phyloP scores from a whole-genome alignment of 176 grass and related monocot genomes.

The Melocanna baccifera region DNA sequence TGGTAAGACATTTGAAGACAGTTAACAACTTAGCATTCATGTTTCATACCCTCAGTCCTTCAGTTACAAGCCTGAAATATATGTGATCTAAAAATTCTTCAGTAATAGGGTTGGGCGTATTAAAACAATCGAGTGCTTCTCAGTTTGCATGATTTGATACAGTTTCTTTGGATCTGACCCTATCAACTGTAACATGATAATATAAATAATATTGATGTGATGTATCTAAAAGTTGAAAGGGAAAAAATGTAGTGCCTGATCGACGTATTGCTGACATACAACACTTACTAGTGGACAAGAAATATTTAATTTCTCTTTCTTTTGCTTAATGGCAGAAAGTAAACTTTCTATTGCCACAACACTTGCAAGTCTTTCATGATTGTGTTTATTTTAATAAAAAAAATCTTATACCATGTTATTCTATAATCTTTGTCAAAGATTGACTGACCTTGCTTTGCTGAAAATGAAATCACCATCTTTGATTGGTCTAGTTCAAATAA shows the following conservation, averaged over 20 bases:
- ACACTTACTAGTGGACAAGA: not conserved
- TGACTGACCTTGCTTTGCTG: not conserved
- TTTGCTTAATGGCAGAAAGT: slow-evolving; percentile 1
- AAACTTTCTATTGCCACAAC: not conserved
- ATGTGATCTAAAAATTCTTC: not conserved
- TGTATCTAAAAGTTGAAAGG: not conserved
- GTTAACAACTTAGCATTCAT: not conserved
- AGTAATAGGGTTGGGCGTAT: not conserved
- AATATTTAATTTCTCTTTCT: not conserved
- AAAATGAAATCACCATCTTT: not conserved
- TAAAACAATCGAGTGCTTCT: not conserved
- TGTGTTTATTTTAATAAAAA: not conserved
- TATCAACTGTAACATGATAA: slow-evolving; percentile 18
- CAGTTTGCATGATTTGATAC: slow-evolving; percentile 18
- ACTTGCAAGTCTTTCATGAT: not conserved
- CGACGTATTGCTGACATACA: not conserved
- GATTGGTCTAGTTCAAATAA: not conserved
- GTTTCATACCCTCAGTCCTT: not conserved
- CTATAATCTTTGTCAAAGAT: not conserved
- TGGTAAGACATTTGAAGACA: slow-evolving; percentile 52
- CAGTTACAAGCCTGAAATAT: slow-evolving; percentile 1
- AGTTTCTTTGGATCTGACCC: slow-evolving; percentile 18
- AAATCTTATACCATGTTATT: not conserved
- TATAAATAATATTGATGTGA: slow-evolving; percentile 19
- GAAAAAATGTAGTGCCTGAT: not conserved